A percentile compares a stretch with the other conserved stretches of the same genome.
phyloP scores from a whole-genome alignment of 2,329 filamentous ascomycete species.

The Claviceps sorghi region DNA sequence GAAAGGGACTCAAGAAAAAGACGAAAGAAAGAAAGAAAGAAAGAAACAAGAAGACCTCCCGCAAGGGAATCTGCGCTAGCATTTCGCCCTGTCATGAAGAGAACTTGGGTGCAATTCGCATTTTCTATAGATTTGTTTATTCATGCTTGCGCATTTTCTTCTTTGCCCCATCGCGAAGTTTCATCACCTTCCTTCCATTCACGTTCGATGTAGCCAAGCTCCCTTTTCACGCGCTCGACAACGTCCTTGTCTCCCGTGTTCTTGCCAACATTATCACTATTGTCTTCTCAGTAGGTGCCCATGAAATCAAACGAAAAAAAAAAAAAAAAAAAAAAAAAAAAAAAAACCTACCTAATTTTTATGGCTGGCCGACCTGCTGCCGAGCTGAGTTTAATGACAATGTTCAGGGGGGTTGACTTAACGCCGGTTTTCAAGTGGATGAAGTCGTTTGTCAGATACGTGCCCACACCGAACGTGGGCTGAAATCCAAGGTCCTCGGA shows the following conservation, averaged over 20 bases:
- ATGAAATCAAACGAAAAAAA: not conserved
- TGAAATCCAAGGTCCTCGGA: constrained; percentile 70
- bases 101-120: not conserved
- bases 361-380: constrained; percentile 69
- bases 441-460: constrained; percentile 93
- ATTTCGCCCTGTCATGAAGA: not conserved
- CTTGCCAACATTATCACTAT: constrained; percentile 70
- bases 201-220: constrained; percentile 75
- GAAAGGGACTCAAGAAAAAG: too few relatives aligned
- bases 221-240: constrained; percentile 69
- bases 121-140: not conserved
- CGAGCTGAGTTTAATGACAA: constrained; percentile 91
- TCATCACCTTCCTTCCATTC: constrained; percentile 77
- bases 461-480: constrained; percentile 86
- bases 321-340: not conserved
- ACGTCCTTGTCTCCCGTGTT: constrained; percentile 78
- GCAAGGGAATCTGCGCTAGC: not conserved
- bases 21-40: too few relatives aligned
- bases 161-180: constrained; percentile 61
- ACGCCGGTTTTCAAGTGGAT: constrained; percentile 52
- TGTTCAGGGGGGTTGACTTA: constrained; percentile 87
- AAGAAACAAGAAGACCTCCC: too few relatives aligned
- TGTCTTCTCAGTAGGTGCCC: constrained; percentile 7
- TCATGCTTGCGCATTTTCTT: constrained; percentile 16
- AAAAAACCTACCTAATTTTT: constrained; percentile 53